phyloP scores from a whole-genome alignment of 1,139 yeast species.

The Saccharomyces hybrid region DNA sequence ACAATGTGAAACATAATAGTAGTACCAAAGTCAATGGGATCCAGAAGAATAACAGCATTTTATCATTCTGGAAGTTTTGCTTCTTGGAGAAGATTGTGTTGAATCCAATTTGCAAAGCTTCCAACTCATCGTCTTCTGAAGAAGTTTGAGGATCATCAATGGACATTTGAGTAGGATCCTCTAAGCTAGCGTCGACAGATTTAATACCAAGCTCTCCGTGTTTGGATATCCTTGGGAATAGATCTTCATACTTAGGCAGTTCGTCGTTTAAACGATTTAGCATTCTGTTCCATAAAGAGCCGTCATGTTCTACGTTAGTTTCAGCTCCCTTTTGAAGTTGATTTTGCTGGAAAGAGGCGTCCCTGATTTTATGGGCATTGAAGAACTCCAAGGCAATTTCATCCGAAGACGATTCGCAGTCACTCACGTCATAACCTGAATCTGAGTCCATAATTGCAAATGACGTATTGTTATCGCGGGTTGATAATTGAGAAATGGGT shows the following conservation, averaged over 20 bases:
- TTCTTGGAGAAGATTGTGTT: constrained; percentile 51
- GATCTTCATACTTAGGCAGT: constrained; percentile 73
- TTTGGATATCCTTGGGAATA: constrained; percentile 48
- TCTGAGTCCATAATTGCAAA: neutral
- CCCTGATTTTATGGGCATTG: neutral
- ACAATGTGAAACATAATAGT: constrained; percentile 45
- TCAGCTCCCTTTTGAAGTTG: constrained; percentile 11
- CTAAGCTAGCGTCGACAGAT: neutral
- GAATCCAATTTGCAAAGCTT: constrained; percentile 44
- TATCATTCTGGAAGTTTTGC: constrained; percentile 69
- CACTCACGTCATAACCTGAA: neutral
- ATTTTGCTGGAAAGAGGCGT: neutral
- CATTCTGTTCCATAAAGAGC: constrained; percentile 55
- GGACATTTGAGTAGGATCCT: constrained; percentile 7
- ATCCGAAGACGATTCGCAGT: neutral
- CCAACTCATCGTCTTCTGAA: constrained; percentile 39
- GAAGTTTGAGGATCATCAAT: constrained; percentile 18
- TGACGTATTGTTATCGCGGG: constrained; percentile 25
- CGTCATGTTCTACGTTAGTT: constrained; percentile 11
- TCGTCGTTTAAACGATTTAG: constrained; percentile 52
- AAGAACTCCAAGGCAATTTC: neutral
- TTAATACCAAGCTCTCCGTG: neutral
- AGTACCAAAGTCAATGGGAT: constrained; percentile 54
- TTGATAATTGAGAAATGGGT: constrained; percentile 22
- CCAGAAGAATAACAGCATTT: constrained; percentile 86